Base-by-base conservation (phyloP, 345 rosid species). In the Citrus reticulata region DNA sequence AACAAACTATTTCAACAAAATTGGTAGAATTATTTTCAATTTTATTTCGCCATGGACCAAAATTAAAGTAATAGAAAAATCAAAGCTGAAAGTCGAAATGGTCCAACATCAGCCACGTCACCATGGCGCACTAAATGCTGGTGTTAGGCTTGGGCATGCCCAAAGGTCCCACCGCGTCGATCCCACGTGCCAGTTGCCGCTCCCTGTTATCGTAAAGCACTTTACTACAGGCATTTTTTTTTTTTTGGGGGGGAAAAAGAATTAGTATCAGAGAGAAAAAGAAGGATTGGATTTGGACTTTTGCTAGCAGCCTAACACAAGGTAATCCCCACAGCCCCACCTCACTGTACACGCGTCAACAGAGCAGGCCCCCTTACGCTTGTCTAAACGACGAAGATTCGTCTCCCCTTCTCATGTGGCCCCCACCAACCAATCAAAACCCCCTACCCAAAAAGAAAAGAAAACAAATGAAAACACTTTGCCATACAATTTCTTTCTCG, bases 311-410 rank as follows among this genome's bases (percentile, higher is more conserved):
- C 51, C 51, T 46, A 68, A 30, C 35, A 10, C 42, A 3, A 7
- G 16, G 46, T 73, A 83, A 79, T 57, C 78, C 87, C 78, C 42
- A 75, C 51, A 13, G 24, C 22, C 71, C 80, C 40, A 51, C 40
- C 55, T 3, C 30, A 80, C 86, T 83, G 82, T 85, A 81, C 83
- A 83, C 84, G 88, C 85, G 87, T 85, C 86, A 80, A 81, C 68
- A 59, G 34, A n/a, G 25, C 75, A 77, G 81, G 14, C 9, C 40
- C 37, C 54, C 17, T 39, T 54, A 37, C 46, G 54, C n/a, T 7
- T 13, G 37, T 49, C 72, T 25, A 65, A 32, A 75, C 29, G 8
- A 78, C 59, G 79, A 84, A 88, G 88, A 88, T 87, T 88, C 85
- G 82, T 77, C 77, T 72, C 84, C 75, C 78, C 54, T 61, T 34